These are phyloP conservation scores for Ceratocystis destructans DNA, from an alignment of 2,329 filamentous ascomycete species.

Conservation along the genomic window DNA sequence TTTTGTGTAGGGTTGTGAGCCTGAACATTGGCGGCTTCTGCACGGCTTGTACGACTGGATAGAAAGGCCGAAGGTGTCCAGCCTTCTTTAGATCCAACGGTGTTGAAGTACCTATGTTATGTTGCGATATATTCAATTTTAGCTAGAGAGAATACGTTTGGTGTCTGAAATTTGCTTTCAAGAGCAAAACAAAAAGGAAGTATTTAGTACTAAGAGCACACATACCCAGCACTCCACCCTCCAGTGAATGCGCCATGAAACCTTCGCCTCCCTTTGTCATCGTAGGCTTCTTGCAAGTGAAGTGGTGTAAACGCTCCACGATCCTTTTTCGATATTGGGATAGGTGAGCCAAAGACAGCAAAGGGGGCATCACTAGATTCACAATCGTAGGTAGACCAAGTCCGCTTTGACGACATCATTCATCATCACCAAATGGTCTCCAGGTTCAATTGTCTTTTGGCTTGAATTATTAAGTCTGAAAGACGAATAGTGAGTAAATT, in stretches of 20 bases:
- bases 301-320: slow-evolving; percentile 84
- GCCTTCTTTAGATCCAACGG: slow-evolving; percentile 94
- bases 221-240: slow-evolving; percentile 82
- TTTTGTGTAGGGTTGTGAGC: slow-evolving; percentile 34
- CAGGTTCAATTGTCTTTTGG: neutral
- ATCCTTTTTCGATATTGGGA: slow-evolving; percentile 72
- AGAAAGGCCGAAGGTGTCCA: slow-evolving; percentile 89
- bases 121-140: slow-evolving; percentile 20
- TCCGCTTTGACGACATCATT: slow-evolving; percentile 65
- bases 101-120: slow-evolving; percentile 73
- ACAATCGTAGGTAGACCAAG: slow-evolving; percentile 63
- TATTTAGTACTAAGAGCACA: neutral
- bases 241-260: slow-evolving; percentile 94
- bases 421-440: neutral
- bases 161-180: neutral
- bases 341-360: slow-evolving; percentile 68
- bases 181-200: neutral
- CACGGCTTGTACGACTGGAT: slow-evolving; percentile 67
- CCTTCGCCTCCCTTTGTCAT: slow-evolving; percentile 79
- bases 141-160: slow-evolving; percentile 13
- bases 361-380: slow-evolving; percentile 60
- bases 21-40: slow-evolving; percentile 30
- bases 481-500: too few relatives aligned
- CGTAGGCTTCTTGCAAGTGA: slow-evolving; percentile 97
- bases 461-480: neutral